These are phyloP conservation scores for Letharia columbiana DNA, from an alignment of 495 filamentous ascomycete species.

Conservation along the genomic window DNA sequence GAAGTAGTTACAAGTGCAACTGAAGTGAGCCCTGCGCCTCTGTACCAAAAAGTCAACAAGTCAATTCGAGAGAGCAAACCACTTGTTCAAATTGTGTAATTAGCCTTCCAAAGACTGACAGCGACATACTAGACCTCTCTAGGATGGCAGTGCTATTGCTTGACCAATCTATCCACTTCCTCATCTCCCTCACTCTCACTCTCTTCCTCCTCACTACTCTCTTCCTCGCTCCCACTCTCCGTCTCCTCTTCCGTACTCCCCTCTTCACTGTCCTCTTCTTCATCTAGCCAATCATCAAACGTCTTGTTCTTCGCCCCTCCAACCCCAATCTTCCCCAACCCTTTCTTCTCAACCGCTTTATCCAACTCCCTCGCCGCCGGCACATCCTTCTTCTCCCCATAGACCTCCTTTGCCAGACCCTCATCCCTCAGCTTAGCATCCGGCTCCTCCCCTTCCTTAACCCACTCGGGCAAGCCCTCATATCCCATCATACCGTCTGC, in stretches of 20 bases:
- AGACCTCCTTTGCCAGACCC: slow-evolving; percentile 27
- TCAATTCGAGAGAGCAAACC: not conserved
- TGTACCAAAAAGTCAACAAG: too few relatives aligned
- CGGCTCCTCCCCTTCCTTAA: slow-evolving; percentile 70
- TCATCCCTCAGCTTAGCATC: slow-evolving; percentile 59
- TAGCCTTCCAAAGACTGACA: not conserved
- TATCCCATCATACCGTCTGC: slow-evolving; percentile 67
- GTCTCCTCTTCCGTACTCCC: slow-evolving; percentile 38
- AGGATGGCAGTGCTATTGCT: not conserved
- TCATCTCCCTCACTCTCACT: slow-evolving; percentile 28
- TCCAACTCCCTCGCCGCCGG: slow-evolving; percentile 62
- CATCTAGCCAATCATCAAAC: slow-evolving; percentile 83
- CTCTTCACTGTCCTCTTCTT: slow-evolving; percentile 44
- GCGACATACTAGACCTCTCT: not conserved
- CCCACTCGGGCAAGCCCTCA: slow-evolving; percentile 73
- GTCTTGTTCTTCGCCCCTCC: slow-evolving; percentile 45
- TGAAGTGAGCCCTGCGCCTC: too few relatives aligned
- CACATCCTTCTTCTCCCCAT: slow-evolving; percentile 27
- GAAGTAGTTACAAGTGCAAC: too few relatives aligned
- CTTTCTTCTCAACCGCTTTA: slow-evolving; percentile 39
- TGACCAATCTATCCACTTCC: slow-evolving; percentile 24
- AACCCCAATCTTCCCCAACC: slow-evolving; percentile 30
- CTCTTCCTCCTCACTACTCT: slow-evolving; percentile 28
- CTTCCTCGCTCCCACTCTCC: slow-evolving; percentile 40
- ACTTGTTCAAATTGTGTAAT: not conserved